Conservation (phyloP, 129 eudicot species). For the Flaveria sonorensis region DNA sequence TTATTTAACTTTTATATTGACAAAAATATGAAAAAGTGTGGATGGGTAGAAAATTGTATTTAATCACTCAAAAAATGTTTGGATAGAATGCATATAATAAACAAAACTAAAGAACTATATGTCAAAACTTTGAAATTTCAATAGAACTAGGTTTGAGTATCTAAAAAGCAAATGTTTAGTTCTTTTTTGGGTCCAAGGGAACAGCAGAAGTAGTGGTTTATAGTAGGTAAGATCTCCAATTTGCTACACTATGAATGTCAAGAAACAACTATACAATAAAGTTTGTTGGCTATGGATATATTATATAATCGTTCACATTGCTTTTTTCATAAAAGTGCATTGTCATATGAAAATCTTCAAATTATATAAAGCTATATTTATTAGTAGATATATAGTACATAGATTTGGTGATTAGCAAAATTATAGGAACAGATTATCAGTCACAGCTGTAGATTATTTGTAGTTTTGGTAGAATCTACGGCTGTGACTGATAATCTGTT, state of each 20-base stretch:
- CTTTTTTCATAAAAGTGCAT: neutral
- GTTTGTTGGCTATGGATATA: neutral
- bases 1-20: neutral
- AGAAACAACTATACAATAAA: neutral
- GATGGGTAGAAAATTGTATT: neutral
- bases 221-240: slow-evolving; percentile 20
- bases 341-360: neutral
- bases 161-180: slow-evolving; percentile 4
- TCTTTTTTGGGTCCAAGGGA: slow-evolving; percentile 6
- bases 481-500: too few species aligned
- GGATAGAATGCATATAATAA: neutral
- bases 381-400: too few species aligned
- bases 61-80: neutral
- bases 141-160: neutral
- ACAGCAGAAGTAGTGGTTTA: neutral
- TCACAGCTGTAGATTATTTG: too few species aligned
- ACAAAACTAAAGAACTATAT: neutral
- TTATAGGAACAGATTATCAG: too few species aligned
- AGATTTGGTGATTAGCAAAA: too few species aligned
- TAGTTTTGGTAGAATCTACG: too few species aligned
- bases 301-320: slow-evolving; percentile 19
- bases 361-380: neutral
- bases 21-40: neutral
- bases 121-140: slow-evolving; percentile 17
- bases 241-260: slow-evolving; percentile 5